Percentiles rank a stretch among this genome's conserved stretches.
phyloP scores from a whole-genome alignment of 768 basidiomycete genomes.

The Termitomyces sp. region DNA sequence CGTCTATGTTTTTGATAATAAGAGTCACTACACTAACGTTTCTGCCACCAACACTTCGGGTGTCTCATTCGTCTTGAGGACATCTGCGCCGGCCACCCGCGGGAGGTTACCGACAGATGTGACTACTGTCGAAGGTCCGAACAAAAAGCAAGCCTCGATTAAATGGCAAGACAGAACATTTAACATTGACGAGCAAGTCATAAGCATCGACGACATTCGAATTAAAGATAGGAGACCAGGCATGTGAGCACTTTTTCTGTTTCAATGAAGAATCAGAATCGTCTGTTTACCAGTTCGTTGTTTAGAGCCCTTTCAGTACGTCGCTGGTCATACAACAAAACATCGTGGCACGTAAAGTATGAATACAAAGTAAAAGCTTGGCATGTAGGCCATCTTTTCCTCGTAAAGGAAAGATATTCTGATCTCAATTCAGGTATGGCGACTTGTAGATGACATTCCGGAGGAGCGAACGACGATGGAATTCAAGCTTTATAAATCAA shows the following conservation, averaged over 20 bases:
- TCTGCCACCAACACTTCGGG: background rate
- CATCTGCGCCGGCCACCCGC: background rate
- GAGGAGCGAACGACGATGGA: background rate
- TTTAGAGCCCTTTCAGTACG: background rate
- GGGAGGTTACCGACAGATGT: background rate
- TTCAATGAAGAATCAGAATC: background rate
- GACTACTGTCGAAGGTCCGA: background rate
- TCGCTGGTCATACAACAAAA: slow-evolving; percentile 2
- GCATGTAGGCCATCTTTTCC: background rate
- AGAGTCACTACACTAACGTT: background rate
- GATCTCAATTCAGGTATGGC: background rate
- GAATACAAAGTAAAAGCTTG: slow-evolving; percentile 4
- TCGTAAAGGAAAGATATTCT: background rate
- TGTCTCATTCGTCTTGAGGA: background rate
- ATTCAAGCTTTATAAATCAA: slow-evolving; percentile 6
- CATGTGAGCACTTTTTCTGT: background rate
- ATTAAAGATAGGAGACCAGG: background rate
- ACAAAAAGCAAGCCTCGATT: background rate
- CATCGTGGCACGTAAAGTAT: slow-evolving; percentile 4
- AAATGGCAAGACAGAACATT: background rate
- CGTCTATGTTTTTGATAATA: background rate
- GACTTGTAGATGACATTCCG: background rate
- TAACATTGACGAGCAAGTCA: background rate
- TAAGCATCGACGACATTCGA: background rate
- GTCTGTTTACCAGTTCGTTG: too few species aligned